phyloP scores from a whole-genome alignment of 352 stramenopile species.

The Pythium brachiatum region DNA sequence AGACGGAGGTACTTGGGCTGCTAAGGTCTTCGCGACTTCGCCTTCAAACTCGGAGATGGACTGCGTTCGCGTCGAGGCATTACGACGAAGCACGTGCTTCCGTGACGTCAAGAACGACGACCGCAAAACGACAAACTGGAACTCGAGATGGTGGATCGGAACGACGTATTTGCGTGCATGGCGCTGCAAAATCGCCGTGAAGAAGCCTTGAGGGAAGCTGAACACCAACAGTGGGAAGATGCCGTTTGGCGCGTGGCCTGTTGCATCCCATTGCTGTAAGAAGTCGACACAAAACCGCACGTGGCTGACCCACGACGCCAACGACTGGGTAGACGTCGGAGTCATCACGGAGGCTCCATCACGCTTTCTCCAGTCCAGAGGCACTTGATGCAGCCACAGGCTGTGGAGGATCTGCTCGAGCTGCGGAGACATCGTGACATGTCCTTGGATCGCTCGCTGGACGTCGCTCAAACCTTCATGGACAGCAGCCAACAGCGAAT shows the following conservation, averaged over 20 bases:
- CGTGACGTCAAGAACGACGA: conserved; percentile 21
- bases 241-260: conserved; percentile 26
- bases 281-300: conserved; percentile 58
- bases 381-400: conserved; percentile 50
- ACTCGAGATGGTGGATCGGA: conserved; percentile 76
- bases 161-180: conserved; percentile 63
- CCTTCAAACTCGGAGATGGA: conserved; percentile 21
- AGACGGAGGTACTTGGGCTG: not conserved
- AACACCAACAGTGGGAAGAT: conserved; percentile 67
- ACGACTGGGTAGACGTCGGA: conserved; percentile 32
- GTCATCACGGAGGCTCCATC: conserved; percentile 31
- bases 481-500: conserved; percentile 43
- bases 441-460: conserved; percentile 55
- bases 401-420: conserved; percentile 58
- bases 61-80: conserved; percentile 7
- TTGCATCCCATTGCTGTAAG: conserved; percentile 44
- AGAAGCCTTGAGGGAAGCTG: conserved; percentile 71
- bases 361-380: conserved; percentile 48
- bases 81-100: conserved; percentile 19
- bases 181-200: conserved; percentile 75
- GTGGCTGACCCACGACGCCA: conserved; percentile 57
- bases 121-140: conserved; percentile 47
- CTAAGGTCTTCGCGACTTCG: conserved; percentile 17
- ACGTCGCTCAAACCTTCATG: conserved; percentile 39
- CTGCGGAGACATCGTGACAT: conserved; percentile 48